Conservation (phyloP, 148 eudicot genomes). For the Cornus suecica region DNA sequence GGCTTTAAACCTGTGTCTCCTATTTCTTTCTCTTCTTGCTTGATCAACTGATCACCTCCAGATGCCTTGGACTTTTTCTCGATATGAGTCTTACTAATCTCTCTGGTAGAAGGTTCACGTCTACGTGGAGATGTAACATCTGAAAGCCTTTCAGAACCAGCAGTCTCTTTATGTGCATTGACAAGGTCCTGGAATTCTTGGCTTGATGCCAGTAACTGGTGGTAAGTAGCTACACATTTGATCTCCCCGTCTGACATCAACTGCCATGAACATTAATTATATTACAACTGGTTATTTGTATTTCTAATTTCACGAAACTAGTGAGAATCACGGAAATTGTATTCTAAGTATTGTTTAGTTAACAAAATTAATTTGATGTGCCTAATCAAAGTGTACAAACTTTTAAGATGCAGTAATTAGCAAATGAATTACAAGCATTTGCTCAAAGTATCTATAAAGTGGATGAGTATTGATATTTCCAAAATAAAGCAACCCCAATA, state of each 20-base stretch:
- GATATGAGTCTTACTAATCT: constrained; percentile 30
- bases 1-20: constrained; percentile 85
- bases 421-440: background rate
- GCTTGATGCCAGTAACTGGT: constrained; percentile 59
- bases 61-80: constrained; percentile 33
- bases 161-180: constrained; percentile 88
- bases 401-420: no score
- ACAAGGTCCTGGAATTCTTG: constrained; percentile 70
- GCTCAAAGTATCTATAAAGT: background rate
- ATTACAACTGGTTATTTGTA: background rate
- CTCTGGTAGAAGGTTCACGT: constrained; percentile 30
- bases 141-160: constrained; percentile 54
- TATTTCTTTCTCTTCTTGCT: constrained; percentile 75
- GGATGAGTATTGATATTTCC: background rate
- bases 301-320: background rate
- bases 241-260: constrained; percentile 86
- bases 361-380: background rate
- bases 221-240: constrained; percentile 55
- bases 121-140: constrained; percentile 32
- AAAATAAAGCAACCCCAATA: no score
- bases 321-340: background rate
- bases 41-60: constrained; percentile 62
- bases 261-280: constrained; percentile 33
- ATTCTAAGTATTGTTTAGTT: background rate
- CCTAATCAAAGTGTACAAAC: background rate